phyloP scores from a whole-genome alignment of 192 early-diverging fungal genomes.

The Podila horticola region DNA sequence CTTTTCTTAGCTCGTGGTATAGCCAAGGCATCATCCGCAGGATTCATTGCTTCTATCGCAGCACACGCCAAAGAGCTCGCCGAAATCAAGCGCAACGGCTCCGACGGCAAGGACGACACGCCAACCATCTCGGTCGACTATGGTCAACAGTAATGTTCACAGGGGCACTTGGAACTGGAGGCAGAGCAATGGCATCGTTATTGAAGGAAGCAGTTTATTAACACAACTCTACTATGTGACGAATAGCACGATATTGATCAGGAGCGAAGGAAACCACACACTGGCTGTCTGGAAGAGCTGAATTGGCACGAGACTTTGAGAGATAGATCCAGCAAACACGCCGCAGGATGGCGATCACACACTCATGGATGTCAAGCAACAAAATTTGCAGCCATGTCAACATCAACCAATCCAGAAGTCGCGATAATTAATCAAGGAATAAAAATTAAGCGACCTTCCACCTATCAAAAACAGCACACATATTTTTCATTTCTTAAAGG shows the following conservation, averaged over 20 bases:
- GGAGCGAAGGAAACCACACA: conserved; percentile 52
- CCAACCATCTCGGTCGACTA: conserved; percentile 51
- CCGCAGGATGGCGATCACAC: too few species aligned
- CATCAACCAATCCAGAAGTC: too few species aligned
- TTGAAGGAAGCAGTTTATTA: too few species aligned
- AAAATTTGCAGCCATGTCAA: too few species aligned
- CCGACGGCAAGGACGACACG: conserved; percentile 35
- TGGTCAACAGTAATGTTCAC: conserved; percentile 27
- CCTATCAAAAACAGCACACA: too few species aligned
- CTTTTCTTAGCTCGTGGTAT: conserved; percentile 42
- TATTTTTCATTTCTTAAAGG: too few species aligned
- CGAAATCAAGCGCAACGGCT: conserved; percentile 17
- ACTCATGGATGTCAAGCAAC: too few species aligned
- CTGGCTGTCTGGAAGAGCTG: conserved; percentile 53
- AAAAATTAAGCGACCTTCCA: too few species aligned
- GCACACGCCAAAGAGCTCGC: conserved; percentile 51
- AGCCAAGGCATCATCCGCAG: conserved; percentile 52
- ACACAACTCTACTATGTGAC: too few species aligned
- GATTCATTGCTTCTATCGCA: conserved; percentile 56
- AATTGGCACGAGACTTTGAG: background rate
- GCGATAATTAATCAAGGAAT: too few species aligned
- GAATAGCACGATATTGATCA: conserved; percentile 49
- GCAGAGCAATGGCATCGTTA: background rate
- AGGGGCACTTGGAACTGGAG: background rate
- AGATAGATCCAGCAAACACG: background rate